Conservation (phyloP, 169 alveolate species). For the Plasmodium berghei region DNA sequence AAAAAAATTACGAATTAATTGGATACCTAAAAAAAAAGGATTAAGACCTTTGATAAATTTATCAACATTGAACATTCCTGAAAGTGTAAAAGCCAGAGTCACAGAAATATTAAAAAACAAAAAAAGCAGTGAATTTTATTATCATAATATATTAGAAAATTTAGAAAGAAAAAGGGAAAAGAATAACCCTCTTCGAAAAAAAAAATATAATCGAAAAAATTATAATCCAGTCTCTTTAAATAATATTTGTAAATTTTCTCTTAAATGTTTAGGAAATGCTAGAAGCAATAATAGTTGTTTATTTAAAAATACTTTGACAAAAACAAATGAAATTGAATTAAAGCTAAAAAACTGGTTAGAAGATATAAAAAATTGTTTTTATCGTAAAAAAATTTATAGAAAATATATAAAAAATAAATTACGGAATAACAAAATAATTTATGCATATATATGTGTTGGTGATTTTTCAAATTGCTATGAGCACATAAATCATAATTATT, state of each 20-base stretch:
- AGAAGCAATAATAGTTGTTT: slow-evolving; percentile 35
- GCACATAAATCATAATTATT: slow-evolving; percentile 68
- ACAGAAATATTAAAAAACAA: slow-evolving; percentile 49
- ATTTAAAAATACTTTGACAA: slow-evolving; percentile 70
- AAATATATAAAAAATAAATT: slow-evolving; percentile 72
- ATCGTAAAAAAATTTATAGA: slow-evolving; percentile 42
- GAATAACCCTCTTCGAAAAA: slow-evolving; percentile 11
- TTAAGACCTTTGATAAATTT: slow-evolving; percentile 66
- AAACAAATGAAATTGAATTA: slow-evolving; percentile 47
- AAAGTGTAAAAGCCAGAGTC: slow-evolving; percentile 51
- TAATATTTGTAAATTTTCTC: slow-evolving; percentile 49
- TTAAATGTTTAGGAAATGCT: slow-evolving; percentile 55
- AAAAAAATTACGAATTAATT: slow-evolving; percentile 66
- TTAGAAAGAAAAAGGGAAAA: slow-evolving; percentile 62
- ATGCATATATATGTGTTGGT: slow-evolving; percentile 75
- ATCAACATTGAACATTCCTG: slow-evolving; percentile 59
- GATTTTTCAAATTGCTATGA: slow-evolving; percentile 73
- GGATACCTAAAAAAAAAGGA: slow-evolving; percentile 76
- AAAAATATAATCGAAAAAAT: slow-evolving; percentile 62
- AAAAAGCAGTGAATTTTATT: slow-evolving; percentile 71
- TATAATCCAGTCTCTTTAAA: slow-evolving; percentile 60
- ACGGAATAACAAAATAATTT: slow-evolving; percentile 42
- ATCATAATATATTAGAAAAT: slow-evolving; percentile 39
- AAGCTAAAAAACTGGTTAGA: slow-evolving; percentile 59
- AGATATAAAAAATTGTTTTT: slow-evolving; percentile 44